These are phyloP conservation scores for Mixia osmundae DNA, from an alignment of 1,284 basidiomycete species.

Conservation along the genomic window DNA sequence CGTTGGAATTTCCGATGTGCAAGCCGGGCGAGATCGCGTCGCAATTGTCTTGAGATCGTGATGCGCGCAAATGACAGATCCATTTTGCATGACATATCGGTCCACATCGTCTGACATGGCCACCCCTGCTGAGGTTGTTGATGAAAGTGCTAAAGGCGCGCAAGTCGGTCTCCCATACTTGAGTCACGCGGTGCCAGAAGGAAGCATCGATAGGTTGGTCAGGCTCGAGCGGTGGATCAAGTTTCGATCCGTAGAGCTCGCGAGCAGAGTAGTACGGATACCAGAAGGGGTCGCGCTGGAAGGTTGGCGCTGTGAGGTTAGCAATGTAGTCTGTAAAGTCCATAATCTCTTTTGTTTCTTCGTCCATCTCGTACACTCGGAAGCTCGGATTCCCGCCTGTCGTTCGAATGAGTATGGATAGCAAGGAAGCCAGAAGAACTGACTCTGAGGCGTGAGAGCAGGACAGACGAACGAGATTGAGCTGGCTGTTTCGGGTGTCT, in stretches of 20 bases:
- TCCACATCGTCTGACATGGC: no score
- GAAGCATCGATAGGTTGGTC: slow-evolving; percentile 24
- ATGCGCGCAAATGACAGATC: no score
- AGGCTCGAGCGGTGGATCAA: slow-evolving; percentile 5
- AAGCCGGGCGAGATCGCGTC: no score
- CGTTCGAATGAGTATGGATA: not conserved
- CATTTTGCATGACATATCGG: no score
- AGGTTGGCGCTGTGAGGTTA: slow-evolving; percentile 12
- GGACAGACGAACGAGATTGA: slow-evolving; percentile 31
- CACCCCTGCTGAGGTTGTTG: no score
- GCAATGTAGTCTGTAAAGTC: slow-evolving; percentile 27
- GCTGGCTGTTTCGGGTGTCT: slow-evolving; percentile 30
- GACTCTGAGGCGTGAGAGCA: slow-evolving; percentile 34
- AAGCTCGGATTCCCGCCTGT: slow-evolving; percentile 28
- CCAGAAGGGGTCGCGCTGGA: slow-evolving; percentile 28
- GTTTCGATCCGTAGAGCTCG: slow-evolving; percentile 21
- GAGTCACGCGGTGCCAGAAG: slow-evolving; percentile 39
- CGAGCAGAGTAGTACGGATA: slow-evolving; percentile 35
- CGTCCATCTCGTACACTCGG: slow-evolving; percentile 32
- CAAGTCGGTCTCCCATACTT: slow-evolving; percentile 30
- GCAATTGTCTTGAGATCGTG: no score
- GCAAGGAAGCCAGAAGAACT: not conserved
- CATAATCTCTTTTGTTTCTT: slow-evolving; percentile 32
- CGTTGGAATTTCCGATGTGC: no score
- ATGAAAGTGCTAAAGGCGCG: slow-evolving; percentile 27